Evolutionary conservation across 2,329 filamentous ascomycete species (phyloP).

Genomic region (Claviceps fusiformis): DNA sequence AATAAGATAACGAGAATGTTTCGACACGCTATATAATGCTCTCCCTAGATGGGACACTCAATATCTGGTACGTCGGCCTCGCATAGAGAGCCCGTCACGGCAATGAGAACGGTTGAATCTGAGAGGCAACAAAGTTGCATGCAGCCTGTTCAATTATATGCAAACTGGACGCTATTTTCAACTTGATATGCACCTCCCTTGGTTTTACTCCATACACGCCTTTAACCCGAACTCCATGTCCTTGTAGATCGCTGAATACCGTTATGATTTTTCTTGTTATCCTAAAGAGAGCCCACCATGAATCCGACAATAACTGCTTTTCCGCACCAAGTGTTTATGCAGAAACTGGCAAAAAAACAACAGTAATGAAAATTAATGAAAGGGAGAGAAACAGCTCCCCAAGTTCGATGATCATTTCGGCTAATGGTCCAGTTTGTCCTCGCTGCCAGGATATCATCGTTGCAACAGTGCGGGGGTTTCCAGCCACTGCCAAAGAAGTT

Average conservation of each 20-base stretch:
- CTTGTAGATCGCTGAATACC: not conserved
- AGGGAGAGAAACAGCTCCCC: slow-evolving; percentile 46
- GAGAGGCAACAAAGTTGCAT: not conserved
- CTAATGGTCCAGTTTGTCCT: slow-evolving; percentile 59
- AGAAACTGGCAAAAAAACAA: slow-evolving; percentile 22
- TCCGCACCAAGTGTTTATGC: slow-evolving; percentile 27
- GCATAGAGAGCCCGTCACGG: slow-evolving; percentile 1
- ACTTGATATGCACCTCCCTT: not conserved
- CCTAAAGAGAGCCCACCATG: slow-evolving; percentile 17
- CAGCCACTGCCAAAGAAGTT: not conserved
- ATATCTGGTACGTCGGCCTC: not conserved
- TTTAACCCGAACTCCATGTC: not conserved
- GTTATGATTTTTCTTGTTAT: not conserved
- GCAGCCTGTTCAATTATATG: not conserved
- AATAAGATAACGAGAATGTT: not conserved
- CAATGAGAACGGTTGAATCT: not conserved
- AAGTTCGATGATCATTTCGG: slow-evolving; percentile 46
- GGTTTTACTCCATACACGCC: not conserved
- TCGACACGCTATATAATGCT: not conserved
- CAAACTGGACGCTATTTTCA: not conserved
- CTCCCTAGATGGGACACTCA: not conserved
- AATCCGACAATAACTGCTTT: slow-evolving; percentile 25
- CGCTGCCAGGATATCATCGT: slow-evolving; percentile 37
- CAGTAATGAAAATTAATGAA: slow-evolving; percentile 41
- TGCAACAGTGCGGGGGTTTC: not conserved